Conservation (phyloP, 768 basidiomycete genomes). For the Tulasnella sp. region DNA sequence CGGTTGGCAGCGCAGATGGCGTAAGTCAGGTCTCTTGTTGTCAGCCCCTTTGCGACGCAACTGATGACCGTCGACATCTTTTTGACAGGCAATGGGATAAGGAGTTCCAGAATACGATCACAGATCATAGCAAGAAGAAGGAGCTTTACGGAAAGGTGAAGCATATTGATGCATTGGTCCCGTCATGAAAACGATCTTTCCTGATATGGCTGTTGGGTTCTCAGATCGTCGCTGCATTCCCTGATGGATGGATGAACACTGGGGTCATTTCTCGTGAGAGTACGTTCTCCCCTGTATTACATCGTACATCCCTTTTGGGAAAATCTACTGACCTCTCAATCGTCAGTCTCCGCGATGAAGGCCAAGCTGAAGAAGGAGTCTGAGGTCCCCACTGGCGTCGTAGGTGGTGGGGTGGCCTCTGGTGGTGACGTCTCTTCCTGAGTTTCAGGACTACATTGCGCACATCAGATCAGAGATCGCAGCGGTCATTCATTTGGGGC, state of each 20-base stretch:
- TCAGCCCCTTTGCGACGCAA: not conserved
- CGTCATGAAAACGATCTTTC: not conserved
- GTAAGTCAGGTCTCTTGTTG: constrained; percentile 19
- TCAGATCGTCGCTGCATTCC: constrained; percentile 73
- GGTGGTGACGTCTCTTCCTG: too few species aligned
- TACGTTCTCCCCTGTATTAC: too few species aligned
- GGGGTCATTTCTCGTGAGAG: constrained; percentile 82
- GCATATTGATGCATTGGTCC: constrained; percentile 24
- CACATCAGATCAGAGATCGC: too few species aligned
- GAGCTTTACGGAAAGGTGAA: constrained; percentile 70
- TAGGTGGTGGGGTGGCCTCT: too few species aligned
- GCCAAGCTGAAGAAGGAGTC: constrained; percentile 13
- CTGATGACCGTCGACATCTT: not conserved
- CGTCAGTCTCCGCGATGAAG: constrained; percentile 9
- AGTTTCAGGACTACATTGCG: too few species aligned
- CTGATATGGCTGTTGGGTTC: not conserved
- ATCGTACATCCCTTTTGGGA: not conserved
- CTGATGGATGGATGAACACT: constrained; percentile 74
- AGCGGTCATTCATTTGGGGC: too few species aligned
- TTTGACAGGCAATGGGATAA: constrained; percentile 5
- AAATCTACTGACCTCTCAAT: not conserved
- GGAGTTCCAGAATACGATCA: constrained; percentile 35
- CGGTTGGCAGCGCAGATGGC: constrained; percentile 33
- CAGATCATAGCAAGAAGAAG: constrained; percentile 73
- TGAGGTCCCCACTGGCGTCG: not conserved